These are phyloP conservation scores for Lepiota subincarnata DNA, from an alignment of 768 basidiomycete genomes.

Conservation along the genomic window DNA sequence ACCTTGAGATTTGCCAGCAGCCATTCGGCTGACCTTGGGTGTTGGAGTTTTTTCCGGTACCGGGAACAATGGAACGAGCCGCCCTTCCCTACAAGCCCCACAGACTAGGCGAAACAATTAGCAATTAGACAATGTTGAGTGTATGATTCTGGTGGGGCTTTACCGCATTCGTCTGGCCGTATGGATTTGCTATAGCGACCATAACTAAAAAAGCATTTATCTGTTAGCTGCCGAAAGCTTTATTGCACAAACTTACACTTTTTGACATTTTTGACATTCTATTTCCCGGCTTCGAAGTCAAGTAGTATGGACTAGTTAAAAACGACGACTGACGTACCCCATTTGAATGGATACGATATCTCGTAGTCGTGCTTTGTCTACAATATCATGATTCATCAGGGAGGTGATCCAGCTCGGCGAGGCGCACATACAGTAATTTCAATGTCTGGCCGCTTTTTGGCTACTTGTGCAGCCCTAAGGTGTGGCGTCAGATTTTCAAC, in stretches of 20 bases:
- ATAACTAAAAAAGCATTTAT: slow-evolving; percentile 41
- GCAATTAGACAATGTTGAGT: neutral
- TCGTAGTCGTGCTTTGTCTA: slow-evolving; percentile 75
- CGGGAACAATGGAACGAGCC: slow-evolving; percentile 52
- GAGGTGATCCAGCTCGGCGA: neutral
- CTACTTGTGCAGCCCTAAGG: slow-evolving; percentile 67
- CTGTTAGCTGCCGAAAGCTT: slow-evolving; percentile 1
- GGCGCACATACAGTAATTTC: slow-evolving; percentile 52
- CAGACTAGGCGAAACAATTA: slow-evolving; percentile 44
- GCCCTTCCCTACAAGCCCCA: slow-evolving; percentile 59
- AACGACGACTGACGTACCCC: slow-evolving; percentile 47
- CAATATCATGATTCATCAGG: neutral
- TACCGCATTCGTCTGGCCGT: slow-evolving; percentile 58
- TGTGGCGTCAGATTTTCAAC: neutral
- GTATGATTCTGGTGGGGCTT: slow-evolving; percentile 19
- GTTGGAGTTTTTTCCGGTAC: slow-evolving; percentile 26
- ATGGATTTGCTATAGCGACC: slow-evolving; percentile 76
- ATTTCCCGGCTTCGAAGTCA: slow-evolving; percentile 7
- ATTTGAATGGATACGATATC: slow-evolving; percentile 67
- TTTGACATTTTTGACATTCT: slow-evolving; percentile 64
- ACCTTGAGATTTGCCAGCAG: slow-evolving; percentile 45
- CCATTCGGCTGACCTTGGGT: slow-evolving; percentile 38
- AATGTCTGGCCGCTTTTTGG: slow-evolving; percentile 63
- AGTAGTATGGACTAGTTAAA: neutral
- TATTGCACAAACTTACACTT: slow-evolving; percentile 42